phyloP scores from a whole-genome alignment of 257 asterid species.

The Knoxia roxburghii region DNA sequence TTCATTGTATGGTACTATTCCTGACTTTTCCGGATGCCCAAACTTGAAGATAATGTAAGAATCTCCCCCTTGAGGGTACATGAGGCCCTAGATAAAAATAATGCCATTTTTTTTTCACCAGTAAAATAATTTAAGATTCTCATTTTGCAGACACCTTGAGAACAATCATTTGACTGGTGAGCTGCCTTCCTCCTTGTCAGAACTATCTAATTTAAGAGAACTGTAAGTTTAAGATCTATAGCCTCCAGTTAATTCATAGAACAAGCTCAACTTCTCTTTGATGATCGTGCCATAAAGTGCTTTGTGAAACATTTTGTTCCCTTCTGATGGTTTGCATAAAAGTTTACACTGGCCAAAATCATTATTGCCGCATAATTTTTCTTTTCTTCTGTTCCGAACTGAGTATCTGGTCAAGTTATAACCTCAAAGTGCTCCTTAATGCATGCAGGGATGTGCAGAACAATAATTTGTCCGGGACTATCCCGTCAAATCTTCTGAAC shows the following conservation, averaged over 20 bases:
- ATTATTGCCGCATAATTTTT: constrained; percentile 1
- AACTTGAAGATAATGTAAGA: constrained; percentile 65
- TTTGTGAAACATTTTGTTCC: neutral
- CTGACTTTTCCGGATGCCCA: constrained; percentile 89
- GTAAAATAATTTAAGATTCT: too few species aligned
- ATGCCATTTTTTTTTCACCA: too few species aligned
- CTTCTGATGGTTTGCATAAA: neutral
- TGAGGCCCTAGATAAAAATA: neutral
- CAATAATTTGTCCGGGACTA: constrained; percentile 64
- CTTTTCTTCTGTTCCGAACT: constrained; percentile 1
- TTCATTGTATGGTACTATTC: constrained; percentile 76
- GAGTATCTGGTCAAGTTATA: constrained; percentile 1
- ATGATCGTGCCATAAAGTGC: neutral
- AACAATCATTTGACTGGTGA: constrained; percentile 67
- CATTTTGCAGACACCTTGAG: constrained; percentile 71
- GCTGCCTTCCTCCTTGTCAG: constrained; percentile 66
- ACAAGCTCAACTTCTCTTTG: neutral
- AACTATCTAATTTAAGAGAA: constrained; percentile 63
- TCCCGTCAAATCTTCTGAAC: constrained; percentile 61
- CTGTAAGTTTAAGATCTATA: constrained; percentile 52
- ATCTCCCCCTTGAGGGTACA: constrained; percentile 2
- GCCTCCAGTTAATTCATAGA: neutral
- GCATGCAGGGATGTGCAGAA: constrained; percentile 79
- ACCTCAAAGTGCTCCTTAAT: constrained; percentile 14
- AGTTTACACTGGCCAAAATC: neutral